These are phyloP conservation scores for Ceratocystis cacaofunesta DNA, from an alignment of 2,329 filamentous ascomycete genomes.

Conservation along the genomic window DNA sequence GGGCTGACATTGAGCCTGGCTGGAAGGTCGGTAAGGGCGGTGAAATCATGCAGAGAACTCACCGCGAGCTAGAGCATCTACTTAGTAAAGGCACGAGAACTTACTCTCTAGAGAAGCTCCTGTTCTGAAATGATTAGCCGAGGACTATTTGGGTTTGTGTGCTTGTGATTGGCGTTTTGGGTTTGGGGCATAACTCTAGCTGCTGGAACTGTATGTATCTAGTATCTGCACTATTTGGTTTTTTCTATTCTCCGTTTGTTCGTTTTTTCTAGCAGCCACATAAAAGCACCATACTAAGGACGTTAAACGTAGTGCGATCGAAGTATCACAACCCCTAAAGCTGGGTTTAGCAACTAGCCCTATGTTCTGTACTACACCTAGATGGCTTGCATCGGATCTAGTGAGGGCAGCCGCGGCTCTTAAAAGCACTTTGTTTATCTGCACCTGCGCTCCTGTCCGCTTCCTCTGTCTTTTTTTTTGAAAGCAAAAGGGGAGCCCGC, in stretches of 20 bases:
- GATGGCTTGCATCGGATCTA: background rate
- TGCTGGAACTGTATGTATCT: background rate
- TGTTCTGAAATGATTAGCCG: slow-evolving; percentile 31
- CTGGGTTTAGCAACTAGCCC: background rate
- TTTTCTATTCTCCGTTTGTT: background rate
- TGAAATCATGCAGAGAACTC: slow-evolving; percentile 52
- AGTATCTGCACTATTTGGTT: background rate
- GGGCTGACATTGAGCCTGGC: slow-evolving; percentile 21
- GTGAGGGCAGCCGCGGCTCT: background rate
- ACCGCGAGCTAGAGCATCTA: slow-evolving; percentile 60
- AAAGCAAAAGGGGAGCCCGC: background rate
- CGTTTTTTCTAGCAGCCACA: background rate
- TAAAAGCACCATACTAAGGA: background rate
- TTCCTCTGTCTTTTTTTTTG: background rate
- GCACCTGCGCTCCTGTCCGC: no score
- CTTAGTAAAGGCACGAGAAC: slow-evolving; percentile 65
- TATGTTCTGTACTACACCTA: background rate
- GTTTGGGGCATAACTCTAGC: background rate
- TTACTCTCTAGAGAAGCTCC: slow-evolving; percentile 70
- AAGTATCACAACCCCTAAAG: background rate
- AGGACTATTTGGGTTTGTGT: background rate
- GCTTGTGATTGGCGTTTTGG: slow-evolving; percentile 3
- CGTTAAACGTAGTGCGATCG: background rate
- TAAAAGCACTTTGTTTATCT: no score
- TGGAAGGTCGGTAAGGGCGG: slow-evolving; percentile 53